Base-by-base conservation (phyloP, 139 green algal genomes). In the Chlorella sp. region DNA sequence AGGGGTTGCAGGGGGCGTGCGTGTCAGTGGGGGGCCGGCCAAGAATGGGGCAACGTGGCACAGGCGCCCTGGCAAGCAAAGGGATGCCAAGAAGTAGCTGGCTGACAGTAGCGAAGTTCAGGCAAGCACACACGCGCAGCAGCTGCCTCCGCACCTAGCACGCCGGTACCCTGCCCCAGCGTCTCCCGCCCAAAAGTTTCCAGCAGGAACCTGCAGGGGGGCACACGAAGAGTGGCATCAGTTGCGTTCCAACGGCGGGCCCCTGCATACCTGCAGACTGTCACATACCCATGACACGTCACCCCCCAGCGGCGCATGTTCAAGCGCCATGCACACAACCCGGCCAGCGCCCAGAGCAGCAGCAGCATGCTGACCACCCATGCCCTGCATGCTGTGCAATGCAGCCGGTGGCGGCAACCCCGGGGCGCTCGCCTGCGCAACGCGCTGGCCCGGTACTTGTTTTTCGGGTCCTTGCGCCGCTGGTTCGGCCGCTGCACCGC, bases 141-240 rank as follows among this genome's bases (percentile, higher is more conserved):
- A 32, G 26, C 12, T 7, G 68, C 24, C 19, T 19, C 11, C 83
- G 39, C 83, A 87, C 83, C 83, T 36, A 95, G 86, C 32, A 95
- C 91, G 1, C 93, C 93, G 1, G 82, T 69, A 2, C 93, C 93
- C 30, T 68, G 15, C 16, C 48, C 32, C 89, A 94, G 83, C n/a
- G 24, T 0, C 60, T 90, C 88, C 71, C 71, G 36, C 5, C 92
- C 92, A 77, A 91, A 92, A 0, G 79, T 92, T 91, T 94, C 91
- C 15, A 94, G 48, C 85, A 95, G 88, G 39, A 91, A 95, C 53
- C 92, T 93, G 88, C 79, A 75, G 26, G 12, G 61, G 42, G 16
- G 19, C n/a, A n/a, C n/a, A n/a, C n/a, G n/a, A n/a, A 32, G 26
- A 61, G 60, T 2, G 81, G 34, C 60, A 2, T 53, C 21, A 81